A percentile compares a stretch with the other conserved stretches of the same genome.
These are phyloP conservation scores for Zizania latifolia DNA, from an alignment of 176 grass and related monocot species.

Conservation along the genomic window DNA sequence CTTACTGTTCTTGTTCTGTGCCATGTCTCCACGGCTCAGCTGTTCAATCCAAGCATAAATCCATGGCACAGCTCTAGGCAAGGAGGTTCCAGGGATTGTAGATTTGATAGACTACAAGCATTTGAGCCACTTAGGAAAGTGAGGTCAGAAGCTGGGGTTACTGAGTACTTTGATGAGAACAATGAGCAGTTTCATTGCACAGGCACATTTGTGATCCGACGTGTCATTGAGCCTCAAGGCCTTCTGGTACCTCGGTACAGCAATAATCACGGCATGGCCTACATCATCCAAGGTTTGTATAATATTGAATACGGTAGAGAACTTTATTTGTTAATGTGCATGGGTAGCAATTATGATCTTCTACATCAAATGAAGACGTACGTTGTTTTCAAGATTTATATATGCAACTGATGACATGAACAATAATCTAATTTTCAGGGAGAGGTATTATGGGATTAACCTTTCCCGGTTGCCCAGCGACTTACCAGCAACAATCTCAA, in stretches of 20 bases:
- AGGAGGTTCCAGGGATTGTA: conserved; percentile 10
- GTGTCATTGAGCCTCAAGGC: neutral
- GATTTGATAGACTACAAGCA: conserved; percentile 29
- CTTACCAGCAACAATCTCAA: conserved; percentile 14
- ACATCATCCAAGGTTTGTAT: conserved; percentile 28
- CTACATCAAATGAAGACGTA: no score
- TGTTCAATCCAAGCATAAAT: no score
- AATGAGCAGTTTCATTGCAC: conserved; percentile 34
- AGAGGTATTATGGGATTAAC: conserved; percentile 18
- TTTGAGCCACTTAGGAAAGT: conserved; percentile 8
- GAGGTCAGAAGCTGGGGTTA: conserved; percentile 37
- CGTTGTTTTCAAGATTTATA: no score
- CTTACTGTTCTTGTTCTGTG: no score
- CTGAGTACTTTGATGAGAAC: conserved; percentile 32
- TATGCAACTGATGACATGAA: no score
- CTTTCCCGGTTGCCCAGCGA: conserved; percentile 22
- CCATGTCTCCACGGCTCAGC: no score
- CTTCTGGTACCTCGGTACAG: no score
- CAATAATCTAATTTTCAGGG: neutral
- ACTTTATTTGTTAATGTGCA: no score
- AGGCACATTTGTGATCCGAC: conserved; percentile 11
- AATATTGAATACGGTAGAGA: no score
- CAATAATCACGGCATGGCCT: neutral
- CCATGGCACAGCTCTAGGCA: no score
- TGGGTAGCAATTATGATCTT: no score